Evolutionary conservation across 768 basidiomycete species (phyloP).

Genomic region (Amanita thiersii): DNA sequence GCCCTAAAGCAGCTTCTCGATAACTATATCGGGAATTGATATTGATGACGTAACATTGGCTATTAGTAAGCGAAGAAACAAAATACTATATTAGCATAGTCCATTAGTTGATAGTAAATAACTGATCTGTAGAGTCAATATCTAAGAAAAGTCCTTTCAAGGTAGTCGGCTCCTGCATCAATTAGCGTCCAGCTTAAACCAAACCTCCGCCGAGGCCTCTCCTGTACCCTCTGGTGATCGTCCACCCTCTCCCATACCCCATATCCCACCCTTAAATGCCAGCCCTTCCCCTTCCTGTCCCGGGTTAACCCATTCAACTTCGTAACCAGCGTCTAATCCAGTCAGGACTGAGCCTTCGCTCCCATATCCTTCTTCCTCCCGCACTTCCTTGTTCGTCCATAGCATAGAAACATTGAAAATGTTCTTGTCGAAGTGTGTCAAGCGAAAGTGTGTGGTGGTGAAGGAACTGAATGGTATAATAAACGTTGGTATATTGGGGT

Average conservation of each 20-base stretch:
- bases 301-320: conserved; percentile 29
- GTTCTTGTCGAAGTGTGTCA: conserved; percentile 28
- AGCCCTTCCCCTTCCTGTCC: conserved; percentile 24
- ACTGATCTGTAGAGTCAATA: no score
- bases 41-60: no score
- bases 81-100: no score
- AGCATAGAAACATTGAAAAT: conserved; percentile 29
- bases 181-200: conserved; percentile 24
- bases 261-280: conserved; percentile 31
- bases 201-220: conserved; percentile 29
- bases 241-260: conserved; percentile 29
- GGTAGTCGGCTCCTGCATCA: no score
- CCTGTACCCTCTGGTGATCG: conserved; percentile 21
- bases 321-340: conserved; percentile 26
- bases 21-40: no score
- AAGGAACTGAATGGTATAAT: conserved; percentile 26
- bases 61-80: no score
- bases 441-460: conserved; percentile 27
- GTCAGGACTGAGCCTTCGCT: conserved; percentile 25
- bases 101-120: no score
- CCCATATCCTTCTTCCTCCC: conserved; percentile 19
- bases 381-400: conserved; percentile 27
- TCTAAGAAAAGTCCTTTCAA: no score
- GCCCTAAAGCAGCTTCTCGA: no score
- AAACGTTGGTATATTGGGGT: conserved; percentile 12